phyloP scores from a whole-genome alignment of 2,329 filamentous ascomycete species.

The Onygenales sp. region DNA sequence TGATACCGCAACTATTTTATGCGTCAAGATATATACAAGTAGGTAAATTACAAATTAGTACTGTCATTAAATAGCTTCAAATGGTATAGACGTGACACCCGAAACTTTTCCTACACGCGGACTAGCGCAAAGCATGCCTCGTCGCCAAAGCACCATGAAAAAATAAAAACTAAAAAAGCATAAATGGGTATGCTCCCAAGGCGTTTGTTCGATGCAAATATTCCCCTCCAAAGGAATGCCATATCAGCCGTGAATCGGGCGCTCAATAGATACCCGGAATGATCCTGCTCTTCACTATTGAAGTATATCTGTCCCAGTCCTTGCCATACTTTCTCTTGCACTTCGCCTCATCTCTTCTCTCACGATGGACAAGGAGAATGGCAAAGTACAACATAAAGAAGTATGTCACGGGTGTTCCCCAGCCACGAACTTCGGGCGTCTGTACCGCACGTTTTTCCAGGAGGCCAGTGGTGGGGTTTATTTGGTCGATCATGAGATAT shows the following conservation, averaged over 20 bases:
- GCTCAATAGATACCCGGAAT: conserved; percentile 10
- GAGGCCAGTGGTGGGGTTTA: not conserved
- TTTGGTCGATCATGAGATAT: conserved; percentile 9
- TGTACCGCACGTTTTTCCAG: conserved; percentile 6
- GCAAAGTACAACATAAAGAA: conserved; percentile 16
- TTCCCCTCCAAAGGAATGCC: too few species aligned
- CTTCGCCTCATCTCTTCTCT: conserved; percentile 14
- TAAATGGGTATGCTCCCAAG: not conserved
- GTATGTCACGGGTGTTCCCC: conserved; percentile 13
- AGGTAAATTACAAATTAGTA: too few species aligned
- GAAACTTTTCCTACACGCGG: too few species aligned
- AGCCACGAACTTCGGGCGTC: conserved; percentile 7
- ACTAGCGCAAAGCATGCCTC: too few species aligned
- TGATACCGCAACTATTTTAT: too few species aligned
- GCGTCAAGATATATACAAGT: too few species aligned
- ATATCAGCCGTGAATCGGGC: too few species aligned
- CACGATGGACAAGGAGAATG: conserved; percentile 13
- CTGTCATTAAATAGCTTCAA: too few species aligned
- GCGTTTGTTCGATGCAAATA: too few species aligned
- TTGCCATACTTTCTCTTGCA: conserved; percentile 14
- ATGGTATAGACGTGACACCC: too few species aligned
- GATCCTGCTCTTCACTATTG: conserved; percentile 11
- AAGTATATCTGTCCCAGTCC: conserved; percentile 12
- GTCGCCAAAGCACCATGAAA: not conserved
- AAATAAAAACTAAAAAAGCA: not conserved